Evolutionary conservation across 441 rosid species (phyloP).

Genomic region (Sinapis alba): DNA sequence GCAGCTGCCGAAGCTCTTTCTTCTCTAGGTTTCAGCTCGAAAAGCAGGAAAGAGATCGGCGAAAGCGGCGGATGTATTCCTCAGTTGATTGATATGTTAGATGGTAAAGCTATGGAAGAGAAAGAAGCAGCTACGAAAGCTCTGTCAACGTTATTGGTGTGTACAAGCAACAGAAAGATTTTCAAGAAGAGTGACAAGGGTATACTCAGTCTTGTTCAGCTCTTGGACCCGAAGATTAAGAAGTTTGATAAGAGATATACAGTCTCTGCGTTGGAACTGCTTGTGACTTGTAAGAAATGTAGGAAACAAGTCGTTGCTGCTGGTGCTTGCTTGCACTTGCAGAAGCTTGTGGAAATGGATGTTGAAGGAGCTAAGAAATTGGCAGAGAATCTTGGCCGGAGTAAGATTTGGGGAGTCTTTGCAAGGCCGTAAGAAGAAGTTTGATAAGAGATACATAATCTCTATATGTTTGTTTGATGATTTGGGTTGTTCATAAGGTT

Average conservation of each 20-base stretch:
- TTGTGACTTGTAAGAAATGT: slow-evolving; percentile 68
- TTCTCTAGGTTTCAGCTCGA: slow-evolving; percentile 55
- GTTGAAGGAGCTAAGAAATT: slow-evolving; percentile 85
- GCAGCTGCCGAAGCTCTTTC: slow-evolving; percentile 72
- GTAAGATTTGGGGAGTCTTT: slow-evolving; percentile 84
- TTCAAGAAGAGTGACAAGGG: slow-evolving; percentile 66
- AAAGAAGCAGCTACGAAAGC: slow-evolving; percentile 88
- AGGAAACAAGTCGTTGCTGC: slow-evolving; percentile 76
- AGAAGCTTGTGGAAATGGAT: slow-evolving; percentile 74
- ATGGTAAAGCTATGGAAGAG: slow-evolving; percentile 84
- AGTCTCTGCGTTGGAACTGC: slow-evolving; percentile 54
- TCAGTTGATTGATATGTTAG: slow-evolving; percentile 71
- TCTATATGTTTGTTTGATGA: slow-evolving; percentile 22
- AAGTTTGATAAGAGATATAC: slow-evolving; percentile 67
- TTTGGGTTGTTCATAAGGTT: slow-evolving; percentile 51
- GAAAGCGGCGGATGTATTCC: slow-evolving; percentile 65
- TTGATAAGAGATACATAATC: too few species aligned
- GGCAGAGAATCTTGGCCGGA: slow-evolving; percentile 57
- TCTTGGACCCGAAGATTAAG: slow-evolving; percentile 63
- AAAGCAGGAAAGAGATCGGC: slow-evolving; percentile 68
- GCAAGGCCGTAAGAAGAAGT: slow-evolving; percentile 58
- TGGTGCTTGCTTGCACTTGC: slow-evolving; percentile 70
- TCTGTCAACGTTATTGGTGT: slow-evolving; percentile 53
- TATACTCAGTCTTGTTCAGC: slow-evolving; percentile 55
- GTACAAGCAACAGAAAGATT: slow-evolving; percentile 53